phyloP scores from a whole-genome alignment of 129 eudicot genomes.

The Pittosporum tobira region DNA sequence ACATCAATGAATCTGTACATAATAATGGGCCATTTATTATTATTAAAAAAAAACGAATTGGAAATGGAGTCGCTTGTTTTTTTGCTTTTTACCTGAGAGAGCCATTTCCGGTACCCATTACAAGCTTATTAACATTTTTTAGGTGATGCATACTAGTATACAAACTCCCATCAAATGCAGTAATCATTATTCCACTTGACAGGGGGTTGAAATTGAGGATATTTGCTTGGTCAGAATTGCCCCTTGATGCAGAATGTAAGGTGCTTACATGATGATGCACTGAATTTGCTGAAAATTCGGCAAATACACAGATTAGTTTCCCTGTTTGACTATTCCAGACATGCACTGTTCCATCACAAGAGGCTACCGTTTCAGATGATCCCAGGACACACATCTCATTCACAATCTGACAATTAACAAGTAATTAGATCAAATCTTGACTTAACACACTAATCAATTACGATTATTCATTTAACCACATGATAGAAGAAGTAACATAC shows the following conservation, averaged over 20 bases:
- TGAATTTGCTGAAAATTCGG: constrained; percentile 49
- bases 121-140: constrained; percentile 46
- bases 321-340: constrained; percentile 88
- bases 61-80: neutral
- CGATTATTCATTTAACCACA: constrained; percentile 2
- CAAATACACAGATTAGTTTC: constrained; percentile 56
- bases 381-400: constrained; percentile 68
- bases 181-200: constrained; percentile 62
- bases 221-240: constrained; percentile 57
- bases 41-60: constrained; percentile 7
- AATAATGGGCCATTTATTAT: constrained; percentile 10
- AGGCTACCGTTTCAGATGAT: constrained; percentile 70
- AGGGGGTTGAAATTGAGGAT: constrained; percentile 71
- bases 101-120: constrained; percentile 90
- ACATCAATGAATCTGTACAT: constrained; percentile 71
- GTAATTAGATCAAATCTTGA: constrained; percentile 14
- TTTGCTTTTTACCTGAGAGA: constrained; percentile 64
- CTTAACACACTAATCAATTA: too few species aligned
- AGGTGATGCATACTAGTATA: constrained; percentile 88
- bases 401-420: constrained; percentile 55
- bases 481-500: constrained; percentile 37
- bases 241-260: constrained; percentile 35
- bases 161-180: constrained; percentile 71
- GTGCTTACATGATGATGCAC: constrained; percentile 29
- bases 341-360: constrained; percentile 97